These are phyloP conservation scores for Ustilaginoidea virens DNA, from an alignment of 2,329 filamentous ascomycete species.

Conservation along the genomic window DNA sequence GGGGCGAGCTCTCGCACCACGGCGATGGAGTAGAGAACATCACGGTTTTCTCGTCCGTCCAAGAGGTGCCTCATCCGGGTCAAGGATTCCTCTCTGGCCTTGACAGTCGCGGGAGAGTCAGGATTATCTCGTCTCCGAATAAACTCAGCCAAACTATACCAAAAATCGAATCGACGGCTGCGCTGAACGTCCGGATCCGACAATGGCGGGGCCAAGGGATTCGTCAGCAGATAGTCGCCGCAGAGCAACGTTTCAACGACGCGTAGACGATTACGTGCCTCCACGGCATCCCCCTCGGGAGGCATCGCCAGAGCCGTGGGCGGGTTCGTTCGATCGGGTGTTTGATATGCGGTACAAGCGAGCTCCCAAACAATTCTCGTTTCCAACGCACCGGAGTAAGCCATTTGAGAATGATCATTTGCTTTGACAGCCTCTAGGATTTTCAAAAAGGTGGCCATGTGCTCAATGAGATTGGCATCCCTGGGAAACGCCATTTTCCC, in stretches of 20 bases:
- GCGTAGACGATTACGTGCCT: slow-evolving; percentile 54
- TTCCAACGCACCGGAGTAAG: slow-evolving; percentile 38
- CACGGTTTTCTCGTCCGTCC: slow-evolving; percentile 70
- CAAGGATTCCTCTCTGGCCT: slow-evolving; percentile 51
- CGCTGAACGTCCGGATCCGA: slow-evolving; percentile 36
- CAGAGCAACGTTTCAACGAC: slow-evolving; percentile 66
- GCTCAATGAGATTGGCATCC: slow-evolving; percentile 44
- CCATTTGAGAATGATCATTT: slow-evolving; percentile 35
- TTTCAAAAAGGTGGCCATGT: slow-evolving; percentile 50
- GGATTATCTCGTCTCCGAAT: slow-evolving; percentile 43
- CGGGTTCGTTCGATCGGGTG: slow-evolving; percentile 19
- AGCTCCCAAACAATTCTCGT: slow-evolving; percentile 45
- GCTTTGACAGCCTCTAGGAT: slow-evolving; percentile 32
- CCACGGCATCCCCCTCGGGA: slow-evolving; percentile 41
- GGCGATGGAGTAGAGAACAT: slow-evolving; percentile 80
- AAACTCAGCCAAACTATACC: slow-evolving; percentile 59
- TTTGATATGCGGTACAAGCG: slow-evolving; percentile 31
- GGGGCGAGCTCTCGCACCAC: slow-evolving; percentile 62
- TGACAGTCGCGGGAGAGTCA: slow-evolving; percentile 21
- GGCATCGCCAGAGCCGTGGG: slow-evolving; percentile 22
- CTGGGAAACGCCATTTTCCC: slow-evolving; percentile 29
- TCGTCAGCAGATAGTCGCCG: slow-evolving; percentile 47
- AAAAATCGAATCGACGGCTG: slow-evolving; percentile 60
- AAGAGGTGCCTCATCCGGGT: slow-evolving; percentile 52
- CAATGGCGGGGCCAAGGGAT: slow-evolving; percentile 37